These are phyloP conservation scores for Aspergillus latus DNA, from an alignment of 2,329 filamentous ascomycete genomes.

Conservation along the genomic window DNA sequence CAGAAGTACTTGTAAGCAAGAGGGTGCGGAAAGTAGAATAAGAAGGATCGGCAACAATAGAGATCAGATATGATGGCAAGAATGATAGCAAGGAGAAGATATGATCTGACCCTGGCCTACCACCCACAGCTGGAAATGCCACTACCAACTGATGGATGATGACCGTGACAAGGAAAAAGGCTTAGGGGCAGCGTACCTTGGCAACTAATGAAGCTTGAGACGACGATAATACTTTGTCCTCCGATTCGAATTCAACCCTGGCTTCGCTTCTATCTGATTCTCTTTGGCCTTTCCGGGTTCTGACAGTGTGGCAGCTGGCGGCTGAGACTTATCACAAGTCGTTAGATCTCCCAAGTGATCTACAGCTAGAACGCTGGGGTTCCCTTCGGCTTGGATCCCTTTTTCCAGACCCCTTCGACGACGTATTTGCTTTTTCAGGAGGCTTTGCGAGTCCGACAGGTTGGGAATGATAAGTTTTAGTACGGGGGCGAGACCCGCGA, in stretches of 20 bases:
- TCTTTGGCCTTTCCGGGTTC: not conserved
- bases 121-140: no score
- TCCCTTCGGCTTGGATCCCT: not conserved
- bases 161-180: constrained; percentile 6
- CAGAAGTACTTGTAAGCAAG: not conserved
- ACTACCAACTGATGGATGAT: not conserved
- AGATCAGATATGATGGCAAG: constrained; percentile 27
- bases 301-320: constrained; percentile 1
- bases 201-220: not conserved
- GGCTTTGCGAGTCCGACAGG: constrained; percentile 1
- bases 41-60: constrained; percentile 20
- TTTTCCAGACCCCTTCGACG: constrained; percentile 10
- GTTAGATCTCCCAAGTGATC: constrained; percentile 28
- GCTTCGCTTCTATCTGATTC: no score
- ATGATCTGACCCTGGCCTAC: constrained; percentile 5
- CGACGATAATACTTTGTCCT: constrained; percentile 6
- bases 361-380: constrained; percentile 18
- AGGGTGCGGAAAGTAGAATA: constrained; percentile 6
- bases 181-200: constrained; percentile 11
- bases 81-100: constrained; percentile 11
- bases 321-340: constrained; percentile 20
- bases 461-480: constrained; percentile 11
- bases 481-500: not conserved
- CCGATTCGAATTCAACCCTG: no score
- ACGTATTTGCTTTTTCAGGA: constrained; percentile 15